Percentiles rank a stretch among this genome's conserved stretches.
Evolutionary conservation across 257 asterid species (phyloP).

Genomic region (Rehmannia glutinosa): DNA sequence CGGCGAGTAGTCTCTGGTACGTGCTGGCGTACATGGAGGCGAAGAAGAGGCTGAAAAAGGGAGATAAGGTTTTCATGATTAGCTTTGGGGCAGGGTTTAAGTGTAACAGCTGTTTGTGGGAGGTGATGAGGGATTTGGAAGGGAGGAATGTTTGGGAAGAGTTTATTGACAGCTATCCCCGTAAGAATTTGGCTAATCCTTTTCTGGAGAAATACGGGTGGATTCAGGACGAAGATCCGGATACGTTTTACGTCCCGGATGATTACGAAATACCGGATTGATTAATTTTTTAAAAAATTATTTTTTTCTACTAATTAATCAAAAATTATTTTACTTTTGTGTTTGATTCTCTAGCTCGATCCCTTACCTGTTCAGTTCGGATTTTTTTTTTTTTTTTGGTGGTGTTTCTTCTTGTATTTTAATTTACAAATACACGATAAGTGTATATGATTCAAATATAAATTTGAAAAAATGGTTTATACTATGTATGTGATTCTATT

Average conservation of each 20-base stretch:
- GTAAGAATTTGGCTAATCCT: constrained; percentile 50
- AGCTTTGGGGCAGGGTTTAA: constrained; percentile 95
- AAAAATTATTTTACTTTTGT: too few relatives aligned
- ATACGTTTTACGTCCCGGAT: constrained; percentile 46
- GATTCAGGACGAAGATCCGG: constrained; percentile 66
- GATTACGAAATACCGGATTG: constrained; percentile 62
- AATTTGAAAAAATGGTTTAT: neutral
- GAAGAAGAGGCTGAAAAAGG: constrained; percentile 66
- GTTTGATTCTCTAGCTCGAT: too few relatives aligned
- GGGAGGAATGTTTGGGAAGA: constrained; percentile 63
- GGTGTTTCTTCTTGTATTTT: neutral
- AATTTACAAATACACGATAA: neutral
- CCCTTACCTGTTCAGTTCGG: too few relatives aligned
- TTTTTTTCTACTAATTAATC: too few relatives aligned
- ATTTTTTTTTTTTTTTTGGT: neutral
- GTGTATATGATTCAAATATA: neutral
- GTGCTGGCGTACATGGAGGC: constrained; percentile 90
- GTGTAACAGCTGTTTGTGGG: constrained; percentile 92
- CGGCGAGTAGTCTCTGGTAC: constrained; percentile 90
- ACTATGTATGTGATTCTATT: neutral
- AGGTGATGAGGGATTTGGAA: constrained; percentile 68
- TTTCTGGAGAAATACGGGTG: constrained; percentile 80
- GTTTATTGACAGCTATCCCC: constrained; percentile 55
- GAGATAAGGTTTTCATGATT: constrained; percentile 74
- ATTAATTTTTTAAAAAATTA: neutral